Percentiles rank a stretch among this genome's conserved stretches.
phyloP scores from a whole-genome alignment of 2,329 filamentous ascomycete species.

The Didymella exigua region DNA sequence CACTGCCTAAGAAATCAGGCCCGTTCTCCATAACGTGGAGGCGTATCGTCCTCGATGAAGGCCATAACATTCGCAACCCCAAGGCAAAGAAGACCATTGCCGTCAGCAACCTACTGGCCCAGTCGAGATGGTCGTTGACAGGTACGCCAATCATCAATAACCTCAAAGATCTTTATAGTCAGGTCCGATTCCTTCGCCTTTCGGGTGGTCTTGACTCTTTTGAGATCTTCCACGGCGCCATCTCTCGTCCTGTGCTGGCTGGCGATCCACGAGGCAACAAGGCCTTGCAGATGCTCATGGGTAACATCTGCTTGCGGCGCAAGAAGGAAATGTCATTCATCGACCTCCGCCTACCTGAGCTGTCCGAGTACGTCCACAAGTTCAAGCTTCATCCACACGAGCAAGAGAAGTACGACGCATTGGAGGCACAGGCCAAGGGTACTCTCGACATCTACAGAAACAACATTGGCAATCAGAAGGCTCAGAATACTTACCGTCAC shows the following conservation, averaged over 20 bases:
- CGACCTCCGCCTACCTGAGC: constrained; percentile 76
- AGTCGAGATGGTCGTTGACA: constrained; percentile 72
- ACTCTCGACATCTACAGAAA: constrained; percentile 66
- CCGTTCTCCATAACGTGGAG: constrained; percentile 74
- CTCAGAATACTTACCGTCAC: constrained; percentile 64
- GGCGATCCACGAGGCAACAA: constrained; percentile 64
- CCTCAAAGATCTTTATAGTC: constrained; percentile 78
- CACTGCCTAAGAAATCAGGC: constrained; percentile 35
- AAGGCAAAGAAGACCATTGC: constrained; percentile 74
- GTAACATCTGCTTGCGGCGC: constrained; percentile 77
- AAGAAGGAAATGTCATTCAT: constrained; percentile 90
- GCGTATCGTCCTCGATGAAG: constrained; percentile 58
- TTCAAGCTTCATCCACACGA: constrained; percentile 77
- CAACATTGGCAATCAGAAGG: constrained; percentile 50
- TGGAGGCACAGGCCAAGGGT: constrained; percentile 74
- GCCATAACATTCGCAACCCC: constrained; percentile 78
- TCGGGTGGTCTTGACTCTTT: constrained; percentile 75
- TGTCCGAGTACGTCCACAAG: constrained; percentile 78
- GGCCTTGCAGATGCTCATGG: constrained; percentile 77
- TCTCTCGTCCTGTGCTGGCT: constrained; percentile 69
- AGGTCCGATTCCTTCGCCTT: constrained; percentile 77
- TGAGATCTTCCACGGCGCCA: constrained; percentile 73
- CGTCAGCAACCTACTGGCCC: constrained; percentile 68
- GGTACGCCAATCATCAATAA: constrained; percentile 78
- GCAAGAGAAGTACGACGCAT: constrained; percentile 74